phyloP scores from a whole-genome alignment of 2,329 filamentous ascomycete species.

The Trichoderma sp. region DNA sequence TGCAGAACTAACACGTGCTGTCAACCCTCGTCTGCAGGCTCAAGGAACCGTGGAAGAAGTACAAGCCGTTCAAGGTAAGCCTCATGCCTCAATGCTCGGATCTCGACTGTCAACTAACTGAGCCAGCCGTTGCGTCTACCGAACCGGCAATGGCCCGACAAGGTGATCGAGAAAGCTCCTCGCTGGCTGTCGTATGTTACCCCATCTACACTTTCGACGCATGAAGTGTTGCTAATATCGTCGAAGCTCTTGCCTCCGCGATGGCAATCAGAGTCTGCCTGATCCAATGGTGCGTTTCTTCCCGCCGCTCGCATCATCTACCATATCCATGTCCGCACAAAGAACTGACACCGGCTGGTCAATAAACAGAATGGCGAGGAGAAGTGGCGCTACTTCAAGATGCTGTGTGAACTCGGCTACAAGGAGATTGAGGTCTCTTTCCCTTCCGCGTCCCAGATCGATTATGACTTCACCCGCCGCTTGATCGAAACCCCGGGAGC shows the following conservation, averaged over 20 bases:
- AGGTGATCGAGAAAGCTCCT: slow-evolving; percentile 5
- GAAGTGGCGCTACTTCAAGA: slow-evolving; percentile 8
- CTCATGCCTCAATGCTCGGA: not conserved
- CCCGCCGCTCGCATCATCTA: not conserved
- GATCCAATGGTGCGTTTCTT: not conserved
- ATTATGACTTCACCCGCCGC: slow-evolving; percentile 5
- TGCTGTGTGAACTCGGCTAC: slow-evolving; percentile 4
- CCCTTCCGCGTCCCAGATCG: slow-evolving; percentile 1
- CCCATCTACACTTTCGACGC: not conserved
- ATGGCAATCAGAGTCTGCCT: slow-evolving; percentile 10
- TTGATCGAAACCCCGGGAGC: slow-evolving; percentile 7
- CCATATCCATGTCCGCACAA: not conserved
- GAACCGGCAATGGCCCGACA: slow-evolving; percentile 7
- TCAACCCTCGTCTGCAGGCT: not conserved
- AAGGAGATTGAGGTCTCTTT: slow-evolving; percentile 6
- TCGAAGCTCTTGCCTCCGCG: not conserved
- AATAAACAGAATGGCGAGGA: slow-evolving; percentile 2
- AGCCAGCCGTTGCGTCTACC: not conserved
- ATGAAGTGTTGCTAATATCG: not conserved
- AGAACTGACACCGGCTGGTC: not conserved
- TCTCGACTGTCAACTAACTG: not conserved
- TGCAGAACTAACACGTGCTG: not conserved
- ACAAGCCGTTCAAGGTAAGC: slow-evolving; percentile 8
- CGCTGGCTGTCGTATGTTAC: slow-evolving; percentile 2
- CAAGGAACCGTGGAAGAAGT: slow-evolving; percentile 8